Evolutionary conservation across 2,329 filamentous ascomycete species (phyloP).

Genomic region (Didymella glomerata): DNA sequence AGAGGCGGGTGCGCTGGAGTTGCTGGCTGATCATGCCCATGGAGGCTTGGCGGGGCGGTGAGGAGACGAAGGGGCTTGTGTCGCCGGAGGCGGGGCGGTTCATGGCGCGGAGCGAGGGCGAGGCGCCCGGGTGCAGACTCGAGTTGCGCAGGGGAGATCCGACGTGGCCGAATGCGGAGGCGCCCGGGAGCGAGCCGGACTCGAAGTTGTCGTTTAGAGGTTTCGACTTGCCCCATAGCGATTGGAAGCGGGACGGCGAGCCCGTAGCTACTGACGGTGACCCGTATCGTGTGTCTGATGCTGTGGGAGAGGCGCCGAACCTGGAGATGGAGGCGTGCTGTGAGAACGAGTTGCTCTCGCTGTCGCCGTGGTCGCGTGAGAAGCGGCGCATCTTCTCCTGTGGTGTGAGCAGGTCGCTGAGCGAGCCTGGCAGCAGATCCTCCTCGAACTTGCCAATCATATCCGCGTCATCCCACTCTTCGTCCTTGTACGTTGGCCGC

Average conservation of each 20-base stretch:
- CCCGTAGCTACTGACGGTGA: slow-evolving; percentile 62
- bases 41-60: slow-evolving; percentile 64
- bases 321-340: slow-evolving; percentile 59
- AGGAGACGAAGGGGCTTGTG: slow-evolving; percentile 61
- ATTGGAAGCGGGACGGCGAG: slow-evolving; percentile 69
- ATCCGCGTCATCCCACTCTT: slow-evolving; percentile 61
- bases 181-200: slow-evolving; percentile 47
- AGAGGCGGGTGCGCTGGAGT: slow-evolving; percentile 56
- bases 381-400: slow-evolving; percentile 68
- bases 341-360: slow-evolving; percentile 57
- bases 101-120: slow-evolving; percentile 61
- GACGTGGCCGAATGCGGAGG: slow-evolving; percentile 65
- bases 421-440: slow-evolving; percentile 79
- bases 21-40: slow-evolving; percentile 71
- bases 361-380: slow-evolving; percentile 65
- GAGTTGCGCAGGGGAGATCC: slow-evolving; percentile 73
- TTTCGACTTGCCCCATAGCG: slow-evolving; percentile 62
- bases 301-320: slow-evolving; percentile 58
- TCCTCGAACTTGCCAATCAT: slow-evolving; percentile 82
- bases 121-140: slow-evolving; percentile 59
- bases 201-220: slow-evolving; percentile 58
- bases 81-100: slow-evolving; percentile 59
- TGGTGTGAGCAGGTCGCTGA: slow-evolving; percentile 70
- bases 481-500: slow-evolving; percentile 53
- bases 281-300: slow-evolving; percentile 55